A percentile compares a stretch with the other conserved stretches of the same genome.
phyloP scores from a whole-genome alignment of 2,329 filamentous ascomycete genomes.

The Ophiostoma fasciatum region DNA sequence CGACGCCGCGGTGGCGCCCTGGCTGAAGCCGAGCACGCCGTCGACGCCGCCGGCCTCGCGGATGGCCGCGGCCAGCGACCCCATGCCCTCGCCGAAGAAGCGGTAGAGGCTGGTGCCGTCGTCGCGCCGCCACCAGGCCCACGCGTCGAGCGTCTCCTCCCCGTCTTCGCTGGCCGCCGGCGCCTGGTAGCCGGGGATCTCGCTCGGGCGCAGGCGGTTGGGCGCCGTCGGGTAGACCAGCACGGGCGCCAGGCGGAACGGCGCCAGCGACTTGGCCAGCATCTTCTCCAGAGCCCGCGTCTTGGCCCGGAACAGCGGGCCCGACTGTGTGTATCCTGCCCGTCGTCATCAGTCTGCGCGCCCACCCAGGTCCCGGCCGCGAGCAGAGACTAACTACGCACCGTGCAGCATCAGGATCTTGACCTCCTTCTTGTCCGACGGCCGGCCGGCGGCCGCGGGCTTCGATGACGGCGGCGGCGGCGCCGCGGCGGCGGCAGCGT shows the following conservation, averaged over 20 bases:
- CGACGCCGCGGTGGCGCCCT: conserved; percentile 58
- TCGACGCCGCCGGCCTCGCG: conserved; percentile 52
- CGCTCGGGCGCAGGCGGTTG: conserved; percentile 42
- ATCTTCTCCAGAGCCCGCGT: conserved; percentile 76
- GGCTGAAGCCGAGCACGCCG: conserved; percentile 68
- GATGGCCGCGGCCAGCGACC: conserved; percentile 45
- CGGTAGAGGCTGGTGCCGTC: conserved; percentile 50
- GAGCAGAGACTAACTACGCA: too few species aligned
- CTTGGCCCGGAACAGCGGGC: conserved; percentile 71
- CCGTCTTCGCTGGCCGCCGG: conserved; percentile 6
- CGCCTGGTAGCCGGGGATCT: conserved; percentile 52
- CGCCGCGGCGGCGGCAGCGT: too few species aligned
- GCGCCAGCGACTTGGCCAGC: conserved; percentile 56
- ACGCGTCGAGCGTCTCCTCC: conserved; percentile 44
- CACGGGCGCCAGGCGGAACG: conserved; percentile 35
- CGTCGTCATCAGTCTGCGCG: neutral
- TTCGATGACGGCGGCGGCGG: too few species aligned
- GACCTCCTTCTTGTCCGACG: conserved; percentile 36
- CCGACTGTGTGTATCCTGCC: conserved; percentile 78
- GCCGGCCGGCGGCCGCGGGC: conserved; percentile 18
- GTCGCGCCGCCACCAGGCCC: conserved; percentile 69
- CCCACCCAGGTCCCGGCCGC: too few species aligned
- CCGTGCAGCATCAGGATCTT: conserved; percentile 70
- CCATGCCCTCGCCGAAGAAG: conserved; percentile 54
- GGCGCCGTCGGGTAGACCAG: conserved; percentile 59